A percentile compares a stretch with the other conserved stretches of the same genome.
Conservation (phyloP, 495 filamentous ascomycete species). For the Hyaloscypha finlandica region DNA sequence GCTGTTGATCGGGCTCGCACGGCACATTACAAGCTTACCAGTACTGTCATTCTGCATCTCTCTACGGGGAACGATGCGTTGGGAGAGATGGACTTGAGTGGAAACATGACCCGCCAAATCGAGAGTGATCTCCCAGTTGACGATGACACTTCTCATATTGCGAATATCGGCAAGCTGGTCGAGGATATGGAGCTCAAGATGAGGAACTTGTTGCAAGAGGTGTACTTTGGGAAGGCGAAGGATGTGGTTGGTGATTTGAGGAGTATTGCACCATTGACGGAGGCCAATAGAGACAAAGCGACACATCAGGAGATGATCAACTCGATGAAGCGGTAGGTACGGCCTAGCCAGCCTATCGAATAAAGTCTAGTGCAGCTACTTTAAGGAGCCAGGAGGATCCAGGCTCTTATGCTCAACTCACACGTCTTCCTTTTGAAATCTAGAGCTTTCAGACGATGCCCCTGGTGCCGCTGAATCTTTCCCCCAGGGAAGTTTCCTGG, state of each 20-base stretch:
- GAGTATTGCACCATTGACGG: slow-evolving; percentile 84
- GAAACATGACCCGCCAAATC: slow-evolving; percentile 97
- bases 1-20: slow-evolving; percentile 85
- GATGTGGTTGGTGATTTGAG: slow-evolving; percentile 97
- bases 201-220: slow-evolving; percentile 97
- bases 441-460: too few species aligned
- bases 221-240: slow-evolving; percentile 99
- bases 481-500: too few species aligned
- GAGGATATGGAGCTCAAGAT: slow-evolving; percentile 99
- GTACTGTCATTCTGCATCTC: slow-evolving; percentile 91
- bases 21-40: slow-evolving; percentile 96
- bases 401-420: too few species aligned
- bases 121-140: slow-evolving; percentile 88
- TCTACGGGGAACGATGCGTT: slow-evolving; percentile 69
- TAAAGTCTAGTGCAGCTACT: background rate
- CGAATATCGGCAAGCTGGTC: slow-evolving; percentile 91
- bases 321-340: slow-evolving; percentile 54
- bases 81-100: slow-evolving; percentile 89
- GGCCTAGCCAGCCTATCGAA: background rate
- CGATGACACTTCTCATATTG: slow-evolving; percentile 89
- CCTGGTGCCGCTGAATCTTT: too few species aligned
- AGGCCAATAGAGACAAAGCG: slow-evolving; percentile 81
- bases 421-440: too few species aligned
- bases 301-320: slow-evolving; percentile 91
- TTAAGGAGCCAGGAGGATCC: background rate